Conservation (phyloP, 1,139 yeast species). For the Saccharomyces hybrid region DNA sequence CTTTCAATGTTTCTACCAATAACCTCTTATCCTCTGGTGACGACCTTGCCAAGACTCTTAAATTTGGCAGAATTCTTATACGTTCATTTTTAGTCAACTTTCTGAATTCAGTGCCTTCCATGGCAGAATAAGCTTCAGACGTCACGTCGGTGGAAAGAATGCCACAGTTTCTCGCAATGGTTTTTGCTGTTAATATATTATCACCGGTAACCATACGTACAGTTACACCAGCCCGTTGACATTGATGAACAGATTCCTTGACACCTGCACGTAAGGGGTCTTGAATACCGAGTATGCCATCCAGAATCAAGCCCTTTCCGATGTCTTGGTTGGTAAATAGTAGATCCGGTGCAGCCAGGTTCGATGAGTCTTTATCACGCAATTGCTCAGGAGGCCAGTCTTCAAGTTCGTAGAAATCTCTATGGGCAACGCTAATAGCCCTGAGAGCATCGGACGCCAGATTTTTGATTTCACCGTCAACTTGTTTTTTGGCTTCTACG, state of each 20-base stretch:
- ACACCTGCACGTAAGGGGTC: slow-evolving; percentile 93
- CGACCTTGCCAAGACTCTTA: slow-evolving; percentile 85
- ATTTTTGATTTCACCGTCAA: slow-evolving; percentile 45
- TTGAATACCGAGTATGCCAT: slow-evolving; percentile 82
- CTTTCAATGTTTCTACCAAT: slow-evolving; percentile 73
- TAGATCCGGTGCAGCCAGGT: slow-evolving; percentile 43
- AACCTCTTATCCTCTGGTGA: slow-evolving; percentile 92
- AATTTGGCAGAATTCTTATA: slow-evolving; percentile 53
- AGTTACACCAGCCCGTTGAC: slow-evolving; percentile 84
- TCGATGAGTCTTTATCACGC: slow-evolving; percentile 26
- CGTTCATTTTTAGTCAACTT: slow-evolving; percentile 56
- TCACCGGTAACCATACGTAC: slow-evolving; percentile 99
- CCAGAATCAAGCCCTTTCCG: slow-evolving; percentile 42
- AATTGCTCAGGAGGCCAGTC: slow-evolving; percentile 62
- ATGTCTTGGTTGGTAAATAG: slow-evolving; percentile 34
- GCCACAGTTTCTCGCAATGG: slow-evolving; percentile 82
- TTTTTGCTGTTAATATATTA: slow-evolving; percentile 79
- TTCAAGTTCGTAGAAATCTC: slow-evolving; percentile 45
- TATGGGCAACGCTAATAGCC: slow-evolving; percentile 78
- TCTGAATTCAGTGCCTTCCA: slow-evolving; percentile 93
- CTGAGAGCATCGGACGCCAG: slow-evolving; percentile 76
- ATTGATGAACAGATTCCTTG: slow-evolving; percentile 75
- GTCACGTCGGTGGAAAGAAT: slow-evolving; percentile 53
- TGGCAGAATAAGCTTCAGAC: slow-evolving; percentile 53
- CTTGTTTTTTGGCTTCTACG: slow-evolving; percentile 22